Percentiles rank a stretch among this genome's conserved stretches.
Evolutionary conservation across 2,329 filamentous ascomycete genomes (phyloP).

Genomic region (Aspergillus bombycis): DNA sequence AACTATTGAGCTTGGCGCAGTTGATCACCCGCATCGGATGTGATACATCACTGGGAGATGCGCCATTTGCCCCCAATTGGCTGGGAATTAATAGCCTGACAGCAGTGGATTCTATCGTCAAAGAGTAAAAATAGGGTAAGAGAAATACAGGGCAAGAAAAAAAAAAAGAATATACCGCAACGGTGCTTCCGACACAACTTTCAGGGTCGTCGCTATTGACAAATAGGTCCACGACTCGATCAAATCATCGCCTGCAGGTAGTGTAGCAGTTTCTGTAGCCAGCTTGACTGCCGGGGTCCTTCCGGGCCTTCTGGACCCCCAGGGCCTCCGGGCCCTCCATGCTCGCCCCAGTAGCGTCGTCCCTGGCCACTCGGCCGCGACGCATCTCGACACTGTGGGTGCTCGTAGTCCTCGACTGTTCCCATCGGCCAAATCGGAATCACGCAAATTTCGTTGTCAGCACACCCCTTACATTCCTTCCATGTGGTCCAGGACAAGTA

Average conservation of each 20-base stretch:
- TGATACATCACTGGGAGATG: conserved; percentile 4
- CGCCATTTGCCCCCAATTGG: background rate
- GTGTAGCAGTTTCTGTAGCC: background rate
- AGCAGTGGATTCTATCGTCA: background rate
- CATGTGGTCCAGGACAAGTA: conserved; percentile 64
- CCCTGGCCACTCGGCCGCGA: conserved; percentile 25
- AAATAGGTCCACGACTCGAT: background rate
- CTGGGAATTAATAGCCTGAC: background rate
- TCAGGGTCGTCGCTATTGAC: background rate
- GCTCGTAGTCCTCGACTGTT: conserved; percentile 55
- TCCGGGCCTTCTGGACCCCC: background rate
- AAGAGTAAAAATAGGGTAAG: background rate
- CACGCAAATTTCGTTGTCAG: conserved; percentile 59
- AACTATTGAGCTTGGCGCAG: conserved; percentile 18
- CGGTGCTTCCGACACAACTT: background rate
- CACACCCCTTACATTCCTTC: conserved; percentile 60
- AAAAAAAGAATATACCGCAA: background rate
- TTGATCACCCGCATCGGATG: conserved; percentile 8
- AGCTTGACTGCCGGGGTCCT: background rate
- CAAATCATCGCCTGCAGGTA: background rate
- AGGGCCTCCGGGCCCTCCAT: background rate
- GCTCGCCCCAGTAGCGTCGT: conserved; percentile 32
- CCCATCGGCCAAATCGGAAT: conserved; percentile 69
- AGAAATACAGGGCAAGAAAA: background rate
- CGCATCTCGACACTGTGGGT: conserved; percentile 49